Base-by-base conservation (phyloP, 768 basidiomycete species). In the Cystobasidium onofrii region DNA sequence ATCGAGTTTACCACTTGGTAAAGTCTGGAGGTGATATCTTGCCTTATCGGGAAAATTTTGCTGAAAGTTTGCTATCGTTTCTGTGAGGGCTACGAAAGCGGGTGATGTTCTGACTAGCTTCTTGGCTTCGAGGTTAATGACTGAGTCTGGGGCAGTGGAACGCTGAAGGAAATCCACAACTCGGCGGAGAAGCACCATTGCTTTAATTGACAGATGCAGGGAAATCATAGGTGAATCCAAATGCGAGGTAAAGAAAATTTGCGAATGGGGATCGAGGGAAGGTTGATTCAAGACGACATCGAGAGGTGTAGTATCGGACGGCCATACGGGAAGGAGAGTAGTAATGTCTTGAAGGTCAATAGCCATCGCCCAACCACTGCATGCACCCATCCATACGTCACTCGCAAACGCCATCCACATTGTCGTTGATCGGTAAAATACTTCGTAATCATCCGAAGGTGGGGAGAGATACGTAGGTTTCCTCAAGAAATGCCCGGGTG, bases 351-450 rank as follows among this genome's bases (percentile, higher is more conserved):
- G 41, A 6, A 67, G 18, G 20, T 41, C 41, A 18, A 67, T 36
- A 43, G 65, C 65, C 31, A 50, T 33, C 17, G 41, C 46, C 65
- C 65, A 67, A 9, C 65, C 65, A 29, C 41, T 46, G 25, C 65
- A 67, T 9, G 65, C 65, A 25, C 65, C 50, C 65, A 67, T 67
- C 65, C 65, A 67, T 31, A 67, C 65, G 33, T 50, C 46, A 27
- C 44, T 36, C 31, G 63, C 25, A 25, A 44, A 64, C 1, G 63
- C 46, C 44, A 29, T 4, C 43, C 50, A 67, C 43, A 67, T 23
- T 2, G 65, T 67, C 10, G 65, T 67, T 31, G 65, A 46, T 27
- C 65, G 65, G 23, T 67, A 67, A 46, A 67, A 67, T 4, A 67
- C 65, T 43, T 67, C 65, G 31, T 46, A 67, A 31, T 67, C 65